Evolutionary conservation across 768 basidiomycete species (phyloP).

Genomic region (Favolaschia claudopus): DNA sequence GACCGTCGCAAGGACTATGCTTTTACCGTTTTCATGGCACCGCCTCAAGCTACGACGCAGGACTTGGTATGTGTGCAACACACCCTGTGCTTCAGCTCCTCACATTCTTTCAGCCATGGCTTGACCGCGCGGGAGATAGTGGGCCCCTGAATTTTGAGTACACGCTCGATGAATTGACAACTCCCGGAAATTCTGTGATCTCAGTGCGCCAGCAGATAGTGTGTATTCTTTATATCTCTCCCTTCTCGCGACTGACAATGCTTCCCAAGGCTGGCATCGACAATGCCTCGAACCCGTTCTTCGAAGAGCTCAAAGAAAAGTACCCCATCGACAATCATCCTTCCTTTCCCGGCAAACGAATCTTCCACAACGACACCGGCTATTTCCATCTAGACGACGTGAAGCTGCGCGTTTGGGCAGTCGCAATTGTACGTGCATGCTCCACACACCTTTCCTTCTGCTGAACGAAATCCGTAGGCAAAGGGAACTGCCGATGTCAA

Average conservation of each 20-base stretch:
- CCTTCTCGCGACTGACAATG: neutral
- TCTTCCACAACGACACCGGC: neutral
- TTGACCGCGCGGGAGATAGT: neutral
- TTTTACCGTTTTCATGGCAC: neutral
- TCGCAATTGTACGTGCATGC: neutral
- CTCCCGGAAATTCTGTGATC: neutral
- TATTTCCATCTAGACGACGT: neutral
- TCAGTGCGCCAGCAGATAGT: neutral
- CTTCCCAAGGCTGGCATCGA: neutral
- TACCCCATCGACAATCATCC: slow-evolving; percentile 5
- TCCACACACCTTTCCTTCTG: neutral
- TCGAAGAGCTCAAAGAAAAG: neutral
- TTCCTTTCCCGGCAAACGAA: neutral
- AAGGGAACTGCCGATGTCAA: neutral
- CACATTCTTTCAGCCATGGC: neutral
- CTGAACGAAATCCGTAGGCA: neutral
- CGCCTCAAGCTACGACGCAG: neutral
- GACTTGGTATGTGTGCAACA: neutral
- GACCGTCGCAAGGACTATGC: neutral
- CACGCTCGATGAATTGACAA: neutral
- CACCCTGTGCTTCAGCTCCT: neutral
- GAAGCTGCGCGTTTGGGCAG: neutral
- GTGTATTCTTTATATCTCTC: neutral
- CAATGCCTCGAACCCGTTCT: neutral
- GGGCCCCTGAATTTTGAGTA: neutral